These are phyloP conservation scores for Mortierella antarctica DNA, from an alignment of 192 early-diverging fungal species.

Conservation along the genomic window DNA sequence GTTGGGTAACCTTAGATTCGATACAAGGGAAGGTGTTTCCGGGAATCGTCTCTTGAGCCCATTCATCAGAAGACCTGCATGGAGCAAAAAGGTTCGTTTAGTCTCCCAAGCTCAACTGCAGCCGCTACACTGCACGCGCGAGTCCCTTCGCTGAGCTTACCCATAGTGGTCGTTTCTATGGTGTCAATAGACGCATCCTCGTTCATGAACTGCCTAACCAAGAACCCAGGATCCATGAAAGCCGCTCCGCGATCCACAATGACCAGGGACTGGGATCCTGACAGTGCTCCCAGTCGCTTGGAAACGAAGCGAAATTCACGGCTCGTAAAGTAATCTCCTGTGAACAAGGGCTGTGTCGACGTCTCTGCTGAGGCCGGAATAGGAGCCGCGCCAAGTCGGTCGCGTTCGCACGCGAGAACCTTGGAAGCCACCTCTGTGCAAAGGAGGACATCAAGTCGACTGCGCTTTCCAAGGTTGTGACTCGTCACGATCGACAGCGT, in stretches of 20 bases:
- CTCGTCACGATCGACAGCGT: conserved; percentile 55
- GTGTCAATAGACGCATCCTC: conserved; percentile 18
- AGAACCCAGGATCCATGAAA: conserved; percentile 40
- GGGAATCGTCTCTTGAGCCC: conserved; percentile 34
- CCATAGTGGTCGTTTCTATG: conserved; percentile 51
- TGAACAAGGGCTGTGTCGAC: conserved; percentile 28
- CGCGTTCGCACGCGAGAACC: conserved; percentile 3
- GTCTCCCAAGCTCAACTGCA: no score
- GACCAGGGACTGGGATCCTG: conserved; percentile 31
- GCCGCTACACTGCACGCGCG: no score
- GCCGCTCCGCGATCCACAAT: conserved; percentile 49
- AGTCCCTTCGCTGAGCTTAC: conserved; percentile 14
- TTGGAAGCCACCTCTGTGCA: conserved; percentile 43
- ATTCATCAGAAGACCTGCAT: conserved; percentile 28
- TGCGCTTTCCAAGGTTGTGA: conserved; percentile 32
- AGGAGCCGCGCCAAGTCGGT: conserved; percentile 8
- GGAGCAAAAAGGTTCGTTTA: background rate
- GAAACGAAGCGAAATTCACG: conserved; percentile 23
- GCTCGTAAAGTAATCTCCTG: conserved; percentile 23
- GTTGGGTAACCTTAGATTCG: conserved; percentile 58
- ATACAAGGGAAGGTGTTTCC: conserved; percentile 30
- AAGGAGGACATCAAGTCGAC: conserved; percentile 51
- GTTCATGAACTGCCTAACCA: conserved; percentile 55
- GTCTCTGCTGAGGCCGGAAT: conserved; percentile 22
- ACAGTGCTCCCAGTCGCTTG: conserved; percentile 21